A percentile compares a stretch with the other conserved stretches of the same genome.
These are phyloP conservation scores for Clarireedia sp. DNA, from an alignment of 2,329 filamentous ascomycete species.

Conservation along the genomic window DNA sequence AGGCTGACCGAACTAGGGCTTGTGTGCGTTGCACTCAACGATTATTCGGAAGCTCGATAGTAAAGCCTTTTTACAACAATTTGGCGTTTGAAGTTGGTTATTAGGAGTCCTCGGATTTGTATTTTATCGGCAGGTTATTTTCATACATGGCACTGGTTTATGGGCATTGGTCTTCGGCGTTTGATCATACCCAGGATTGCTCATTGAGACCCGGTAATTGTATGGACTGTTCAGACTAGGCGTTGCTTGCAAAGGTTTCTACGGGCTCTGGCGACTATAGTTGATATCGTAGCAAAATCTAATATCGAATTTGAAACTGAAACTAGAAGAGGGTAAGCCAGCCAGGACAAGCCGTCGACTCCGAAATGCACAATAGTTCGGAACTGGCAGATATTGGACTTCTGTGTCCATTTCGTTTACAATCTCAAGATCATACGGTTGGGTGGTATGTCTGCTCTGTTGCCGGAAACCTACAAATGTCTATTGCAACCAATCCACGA, in stretches of 20 bases:
- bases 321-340: too few species aligned
- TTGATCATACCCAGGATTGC: neutral
- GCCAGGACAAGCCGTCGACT: too few species aligned
- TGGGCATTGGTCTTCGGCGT: neutral
- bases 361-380: too few species aligned
- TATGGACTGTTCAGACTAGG: neutral
- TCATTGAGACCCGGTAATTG: neutral
- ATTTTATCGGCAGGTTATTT: neutral
- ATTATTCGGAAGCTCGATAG: conserved; percentile 37
- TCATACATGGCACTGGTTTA: neutral
- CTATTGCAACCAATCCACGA: too few species aligned
- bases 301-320: neutral
- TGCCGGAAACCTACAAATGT: neutral
- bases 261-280: neutral
- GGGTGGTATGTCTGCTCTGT: neutral
- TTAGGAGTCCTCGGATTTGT: conserved; percentile 4
- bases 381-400: too few species aligned
- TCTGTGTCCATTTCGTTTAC: too few species aligned
- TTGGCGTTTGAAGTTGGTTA: neutral
- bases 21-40: conserved; percentile 65
- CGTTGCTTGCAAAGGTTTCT: neutral
- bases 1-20: conserved; percentile 7
- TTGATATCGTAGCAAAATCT: too few species aligned
- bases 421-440: neutral
- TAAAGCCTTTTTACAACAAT: neutral